Conservation (phyloP, 1,139 yeast species). For the Geotrichum citri-aurantii region DNA sequence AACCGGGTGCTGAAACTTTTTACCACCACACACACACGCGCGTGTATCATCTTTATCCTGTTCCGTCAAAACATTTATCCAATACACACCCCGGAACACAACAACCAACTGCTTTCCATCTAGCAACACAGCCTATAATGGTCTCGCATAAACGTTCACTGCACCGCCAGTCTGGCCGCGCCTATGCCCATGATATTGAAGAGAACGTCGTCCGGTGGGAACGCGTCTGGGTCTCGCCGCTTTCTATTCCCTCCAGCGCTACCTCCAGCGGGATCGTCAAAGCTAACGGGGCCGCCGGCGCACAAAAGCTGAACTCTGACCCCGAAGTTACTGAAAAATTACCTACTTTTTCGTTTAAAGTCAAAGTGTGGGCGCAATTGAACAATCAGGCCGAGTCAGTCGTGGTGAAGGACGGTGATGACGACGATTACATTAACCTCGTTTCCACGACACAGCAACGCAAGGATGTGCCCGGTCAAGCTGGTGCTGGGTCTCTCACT, state of each 20-base stretch:
- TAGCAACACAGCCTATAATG: conserved; percentile 5
- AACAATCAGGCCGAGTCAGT: conserved; percentile 29
- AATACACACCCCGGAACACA: neutral
- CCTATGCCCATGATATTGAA: conserved; percentile 27
- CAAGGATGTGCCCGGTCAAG: conserved; percentile 9
- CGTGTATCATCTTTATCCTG: neutral
- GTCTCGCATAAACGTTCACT: conserved; percentile 27
- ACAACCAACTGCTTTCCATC: neutral
- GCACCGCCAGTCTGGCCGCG: conserved; percentile 29
- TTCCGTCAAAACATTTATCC: neutral
- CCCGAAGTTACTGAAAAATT: conserved; percentile 15
- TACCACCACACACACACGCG: neutral
- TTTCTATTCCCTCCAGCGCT: conserved; percentile 4
- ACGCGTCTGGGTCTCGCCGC: conserved; percentile 30
- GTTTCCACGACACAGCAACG: conserved; percentile 20
- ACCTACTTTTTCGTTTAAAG: conserved; percentile 35
- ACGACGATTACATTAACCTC: conserved; percentile 38
- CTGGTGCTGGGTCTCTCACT: conserved; percentile 38
- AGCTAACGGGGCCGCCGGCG: neutral
- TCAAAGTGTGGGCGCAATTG: conserved; percentile 42
- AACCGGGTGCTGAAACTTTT: neutral
- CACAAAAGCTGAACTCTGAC: neutral
- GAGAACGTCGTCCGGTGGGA: conserved; percentile 30
- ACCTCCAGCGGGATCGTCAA: conserved; percentile 1
- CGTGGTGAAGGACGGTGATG: conserved; percentile 38